A percentile compares a stretch with the other conserved stretches of the same genome.
These are phyloP conservation scores for Striga hermonthica DNA, from an alignment of 305 asterid species.

Conservation along the genomic window DNA sequence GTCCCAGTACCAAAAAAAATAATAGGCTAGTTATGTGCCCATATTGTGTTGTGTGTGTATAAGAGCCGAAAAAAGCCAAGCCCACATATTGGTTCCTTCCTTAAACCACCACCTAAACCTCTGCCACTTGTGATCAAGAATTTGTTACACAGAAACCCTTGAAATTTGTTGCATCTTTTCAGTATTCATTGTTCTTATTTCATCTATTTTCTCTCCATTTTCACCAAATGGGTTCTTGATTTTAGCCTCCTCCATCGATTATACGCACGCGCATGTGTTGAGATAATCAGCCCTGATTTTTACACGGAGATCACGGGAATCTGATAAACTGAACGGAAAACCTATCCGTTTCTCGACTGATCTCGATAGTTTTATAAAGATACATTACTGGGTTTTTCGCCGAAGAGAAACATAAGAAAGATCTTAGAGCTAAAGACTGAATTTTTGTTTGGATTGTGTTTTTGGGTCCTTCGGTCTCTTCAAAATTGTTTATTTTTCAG, in stretches of 20 bases:
- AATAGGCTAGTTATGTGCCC: no score
- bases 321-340: conserved; percentile 28
- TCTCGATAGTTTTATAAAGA: conserved; percentile 34
- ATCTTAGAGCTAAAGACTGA: conserved; percentile 26
- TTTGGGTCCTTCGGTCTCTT: conserved; percentile 13
- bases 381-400: conserved; percentile 38
- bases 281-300: conserved; percentile 39
- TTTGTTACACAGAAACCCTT: conserved; percentile 39
- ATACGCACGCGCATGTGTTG: conserved; percentile 31
- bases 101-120: conserved; percentile 51
- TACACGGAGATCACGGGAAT: conserved; percentile 43
- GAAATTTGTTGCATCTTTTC: conserved; percentile 20
- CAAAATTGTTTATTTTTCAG: conserved; percentile 15
- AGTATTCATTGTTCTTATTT: conserved; percentile 14
- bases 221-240: conserved; percentile 48
- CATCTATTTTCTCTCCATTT: conserved; percentile 42
- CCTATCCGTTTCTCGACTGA: conserved; percentile 39
- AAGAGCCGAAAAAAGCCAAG: conserved; percentile 27
- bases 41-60: conserved; percentile 1
- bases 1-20: no score
- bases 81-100: conserved; percentile 50
- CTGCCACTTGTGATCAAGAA: conserved; percentile 58
- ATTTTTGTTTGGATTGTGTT: conserved; percentile 28
- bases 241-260: conserved; percentile 29
- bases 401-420: conserved; percentile 25